phyloP scores from a whole-genome alignment of 1,139 yeast genomes.

The Petasospora fabianii region DNA sequence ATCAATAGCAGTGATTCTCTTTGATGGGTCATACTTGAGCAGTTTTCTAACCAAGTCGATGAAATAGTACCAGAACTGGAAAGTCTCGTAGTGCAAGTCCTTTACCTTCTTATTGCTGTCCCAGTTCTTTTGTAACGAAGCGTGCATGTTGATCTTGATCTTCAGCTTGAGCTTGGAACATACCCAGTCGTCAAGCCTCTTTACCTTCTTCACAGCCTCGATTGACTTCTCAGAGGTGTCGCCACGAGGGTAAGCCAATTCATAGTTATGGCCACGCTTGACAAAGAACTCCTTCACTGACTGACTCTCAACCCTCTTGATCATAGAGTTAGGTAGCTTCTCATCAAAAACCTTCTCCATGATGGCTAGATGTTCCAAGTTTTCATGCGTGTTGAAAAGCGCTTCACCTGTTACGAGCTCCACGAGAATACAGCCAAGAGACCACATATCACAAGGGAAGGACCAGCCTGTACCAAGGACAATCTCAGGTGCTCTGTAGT shows the following conservation, averaged over 20 bases:
- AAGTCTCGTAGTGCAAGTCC: conserved; percentile 41
- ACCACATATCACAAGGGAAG: conserved; percentile 93
- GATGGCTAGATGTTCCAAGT: conserved; percentile 90
- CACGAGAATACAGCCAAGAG: conserved; percentile 88
- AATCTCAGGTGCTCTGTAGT: conserved; percentile 96
- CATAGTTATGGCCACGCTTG: conserved; percentile 12
- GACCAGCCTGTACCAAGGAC: conserved; percentile 93
- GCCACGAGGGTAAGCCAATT: conserved; percentile 33
- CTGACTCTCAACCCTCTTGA: conserved; percentile 17
- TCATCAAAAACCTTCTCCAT: conserved; percentile 73
- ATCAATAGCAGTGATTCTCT: conserved; percentile 62
- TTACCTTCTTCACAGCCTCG: conserved; percentile 49
- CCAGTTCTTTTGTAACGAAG: conserved; percentile 40
- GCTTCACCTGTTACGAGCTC: conserved; percentile 96
- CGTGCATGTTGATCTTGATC: conserved; percentile 31
- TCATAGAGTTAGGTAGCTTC: conserved; percentile 21
- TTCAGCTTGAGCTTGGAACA: conserved; percentile 35
- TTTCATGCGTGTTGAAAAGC: conserved; percentile 90
- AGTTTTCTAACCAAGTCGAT: conserved; percentile 61
- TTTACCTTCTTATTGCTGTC: conserved; percentile 32
- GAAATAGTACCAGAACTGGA: conserved; percentile 74
- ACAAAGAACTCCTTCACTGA: conserved; percentile 13
- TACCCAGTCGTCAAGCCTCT: conserved; percentile 44
- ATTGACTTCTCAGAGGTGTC: conserved; percentile 45
- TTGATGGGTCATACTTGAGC: conserved; percentile 60